phyloP scores from a whole-genome alignment of 768 basidiomycete genomes.

The Mycena vitilis region DNA sequence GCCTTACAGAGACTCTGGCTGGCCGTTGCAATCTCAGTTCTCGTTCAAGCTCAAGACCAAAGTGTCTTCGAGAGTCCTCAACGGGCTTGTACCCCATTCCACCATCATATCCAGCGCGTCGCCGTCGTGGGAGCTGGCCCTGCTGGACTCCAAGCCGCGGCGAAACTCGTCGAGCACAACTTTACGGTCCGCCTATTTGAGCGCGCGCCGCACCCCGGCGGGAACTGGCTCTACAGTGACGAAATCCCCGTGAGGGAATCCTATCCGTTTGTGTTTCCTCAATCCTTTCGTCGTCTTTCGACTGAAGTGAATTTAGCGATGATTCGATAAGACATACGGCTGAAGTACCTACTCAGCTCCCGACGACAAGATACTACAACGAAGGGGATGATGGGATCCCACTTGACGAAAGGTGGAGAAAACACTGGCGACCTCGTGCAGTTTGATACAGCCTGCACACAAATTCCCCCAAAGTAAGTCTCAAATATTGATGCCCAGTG shows the following conservation, averaged over 20 bases:
- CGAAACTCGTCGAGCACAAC: conserved; percentile 28
- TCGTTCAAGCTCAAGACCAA: not conserved
- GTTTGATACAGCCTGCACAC: conserved; percentile 24
- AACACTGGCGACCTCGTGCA: conserved; percentile 27
- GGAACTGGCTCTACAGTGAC: conserved; percentile 39
- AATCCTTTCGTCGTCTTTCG: not conserved
- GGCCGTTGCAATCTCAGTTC: not conserved
- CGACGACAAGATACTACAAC: conserved; percentile 10
- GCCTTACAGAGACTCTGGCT: conserved; percentile 3
- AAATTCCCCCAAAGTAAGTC: conserved; percentile 24
- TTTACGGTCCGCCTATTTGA: conserved; percentile 32
- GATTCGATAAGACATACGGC: not conserved
- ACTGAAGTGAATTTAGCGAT: conserved; percentile 14
- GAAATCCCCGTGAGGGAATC: conserved; percentile 35
- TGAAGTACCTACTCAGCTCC: conserved; percentile 17
- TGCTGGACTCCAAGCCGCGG: conserved; percentile 33
- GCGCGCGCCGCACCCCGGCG: conserved; percentile 34
- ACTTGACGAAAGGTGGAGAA: conserved; percentile 18
- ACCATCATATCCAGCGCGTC: conserved; percentile 24
- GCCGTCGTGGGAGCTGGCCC: conserved; percentile 34
- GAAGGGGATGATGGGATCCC: conserved; percentile 27
- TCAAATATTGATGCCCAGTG: too few species aligned
- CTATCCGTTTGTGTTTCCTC: conserved; percentile 27
- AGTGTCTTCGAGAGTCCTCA: not conserved
- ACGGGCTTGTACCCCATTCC: conserved; percentile 6